These are phyloP conservation scores for Monilinia polystroma DNA, from an alignment of 2,329 filamentous ascomycete genomes.

Conservation along the genomic window DNA sequence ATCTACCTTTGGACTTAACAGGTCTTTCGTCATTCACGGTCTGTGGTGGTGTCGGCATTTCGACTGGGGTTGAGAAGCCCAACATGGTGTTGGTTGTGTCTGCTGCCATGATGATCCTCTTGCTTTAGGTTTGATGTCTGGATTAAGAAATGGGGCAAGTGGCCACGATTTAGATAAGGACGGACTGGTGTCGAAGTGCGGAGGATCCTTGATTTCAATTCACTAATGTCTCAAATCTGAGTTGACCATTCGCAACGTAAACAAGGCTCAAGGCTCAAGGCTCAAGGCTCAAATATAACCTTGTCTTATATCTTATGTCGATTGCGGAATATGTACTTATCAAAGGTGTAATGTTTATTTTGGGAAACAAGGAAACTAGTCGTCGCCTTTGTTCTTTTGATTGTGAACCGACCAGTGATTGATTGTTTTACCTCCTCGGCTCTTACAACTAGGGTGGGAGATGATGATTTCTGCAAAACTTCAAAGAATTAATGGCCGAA, in stretches of 20 bases:
- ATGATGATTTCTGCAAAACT: background rate
- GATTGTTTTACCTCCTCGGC: conserved; percentile 8
- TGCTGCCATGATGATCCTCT: background rate
- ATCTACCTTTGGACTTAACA: conserved; percentile 38
- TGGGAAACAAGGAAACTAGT: conserved; percentile 5
- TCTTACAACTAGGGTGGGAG: background rate
- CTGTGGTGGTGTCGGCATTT: background rate
- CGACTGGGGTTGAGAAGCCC: conserved; percentile 4
- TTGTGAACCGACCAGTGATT: conserved; percentile 1
- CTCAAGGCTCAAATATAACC: no score
- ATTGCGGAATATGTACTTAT: conserved; percentile 5
- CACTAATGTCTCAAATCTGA: conserved; percentile 10
- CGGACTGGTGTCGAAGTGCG: background rate
- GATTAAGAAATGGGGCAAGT: background rate
- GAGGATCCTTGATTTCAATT: background rate
- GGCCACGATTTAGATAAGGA: conserved; percentile 11
- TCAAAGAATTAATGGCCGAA: conserved; percentile 1
- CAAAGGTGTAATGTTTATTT: conserved; percentile 8
- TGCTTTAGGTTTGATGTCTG: background rate
- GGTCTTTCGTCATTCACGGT: conserved; percentile 22
- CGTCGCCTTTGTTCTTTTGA: conserved; percentile 6
- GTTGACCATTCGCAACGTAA: background rate
- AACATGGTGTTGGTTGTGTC: background rate
- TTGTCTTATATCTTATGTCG: background rate
- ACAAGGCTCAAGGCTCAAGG: background rate